Evolutionary conservation across 2,329 filamentous ascomycete genomes (phyloP), one percentile per base, ranked within the genome.

Genomic region (Clonostachys rhizophaga): DNA sequence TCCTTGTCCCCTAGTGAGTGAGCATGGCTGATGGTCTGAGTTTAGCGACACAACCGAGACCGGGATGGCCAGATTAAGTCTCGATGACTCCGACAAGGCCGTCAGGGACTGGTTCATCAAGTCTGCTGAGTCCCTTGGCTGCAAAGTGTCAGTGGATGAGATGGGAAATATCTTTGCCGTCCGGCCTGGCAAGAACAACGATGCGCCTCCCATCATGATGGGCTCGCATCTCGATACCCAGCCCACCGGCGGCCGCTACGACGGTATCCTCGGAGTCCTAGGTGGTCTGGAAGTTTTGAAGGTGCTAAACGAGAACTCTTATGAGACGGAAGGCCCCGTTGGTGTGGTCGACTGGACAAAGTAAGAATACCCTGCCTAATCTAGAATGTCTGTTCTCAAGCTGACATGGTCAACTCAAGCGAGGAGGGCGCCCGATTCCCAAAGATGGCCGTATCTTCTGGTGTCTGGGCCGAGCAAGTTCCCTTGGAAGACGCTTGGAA

Each of bases 361-460:
- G 75, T 79, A 56, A 53, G 65, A 49, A 6, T 6, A 35, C 16
- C n/a, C 18, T 6, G 17, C 33, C 14, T 10, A 13, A 8, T 13
- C 34, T 33, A n/a, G 6, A 33, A 16, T 30, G 10, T n/a, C 6
- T 16, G 34, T 16, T 10, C 10, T 20, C 34, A 9, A 40, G 12
- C 16, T 10, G 11, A 17, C n/a, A 42, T 37, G 14, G n/a, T 17
- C n/a, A 9, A 30, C 34, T 39, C 0, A 44, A 87, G 83, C 58
- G 89, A 94, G 67, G 89, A 94, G 67, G 88, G 88, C 5, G 88
- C 88, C 1, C 77, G 88, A 0, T 92, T 92, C 53, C 87, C 87
- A 2, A 82, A 83, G 47, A 86, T 81, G 34, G 91, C 90, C 82
- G 69, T 86, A n/a, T 72, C 83, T 0, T 90, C 86, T 0, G 88